A percentile compares a stretch with the other conserved stretches of the same genome.
Conservation (phyloP, 768 basidiomycete species). For the Paxillus rubicundulus region DNA sequence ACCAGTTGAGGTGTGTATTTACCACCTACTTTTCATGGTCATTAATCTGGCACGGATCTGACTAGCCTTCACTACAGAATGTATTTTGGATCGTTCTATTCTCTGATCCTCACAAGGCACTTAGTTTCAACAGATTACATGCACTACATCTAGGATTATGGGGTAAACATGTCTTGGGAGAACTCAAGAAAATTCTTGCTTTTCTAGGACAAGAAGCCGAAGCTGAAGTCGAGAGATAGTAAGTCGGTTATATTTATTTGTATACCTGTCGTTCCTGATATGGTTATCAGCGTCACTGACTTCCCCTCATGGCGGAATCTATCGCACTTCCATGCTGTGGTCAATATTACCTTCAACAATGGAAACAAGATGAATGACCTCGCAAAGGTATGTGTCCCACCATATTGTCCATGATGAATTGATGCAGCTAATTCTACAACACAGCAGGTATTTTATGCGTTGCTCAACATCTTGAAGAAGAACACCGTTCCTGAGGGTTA, state of each 20-base stretch:
- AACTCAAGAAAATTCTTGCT: slow-evolving; percentile 23
- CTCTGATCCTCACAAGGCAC: slow-evolving; percentile 34
- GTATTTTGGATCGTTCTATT: slow-evolving; percentile 37
- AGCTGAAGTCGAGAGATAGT: slow-evolving; percentile 23
- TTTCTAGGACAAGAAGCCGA: slow-evolving; percentile 8
- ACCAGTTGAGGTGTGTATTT: slow-evolving; percentile 10
- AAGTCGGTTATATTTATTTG: slow-evolving; percentile 3
- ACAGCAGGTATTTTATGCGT: slow-evolving; percentile 1
- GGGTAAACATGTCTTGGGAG: slow-evolving; percentile 30
- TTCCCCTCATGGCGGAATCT: slow-evolving; percentile 36
- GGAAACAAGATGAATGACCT: slow-evolving; percentile 37
- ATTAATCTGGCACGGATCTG: no score
- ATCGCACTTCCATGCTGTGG: slow-evolving; percentile 29
- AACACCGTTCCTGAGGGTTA: slow-evolving; percentile 16
- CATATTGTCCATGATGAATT: background rate
- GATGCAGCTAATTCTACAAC: background rate
- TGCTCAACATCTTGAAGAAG: background rate
- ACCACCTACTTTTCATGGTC: no score
- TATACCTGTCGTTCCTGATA: background rate
- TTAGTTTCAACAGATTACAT: slow-evolving; percentile 42
- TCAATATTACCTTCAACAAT: slow-evolving; percentile 32
- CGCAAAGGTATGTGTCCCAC: slow-evolving; percentile 26
- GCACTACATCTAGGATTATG: slow-evolving; percentile 32
- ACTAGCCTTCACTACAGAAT: slow-evolving; percentile 28
- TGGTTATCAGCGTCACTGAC: slow-evolving; percentile 20